Conservation (phyloP, 1,284 basidiomycete genomes). For the Trichosporon sp. region DNA sequence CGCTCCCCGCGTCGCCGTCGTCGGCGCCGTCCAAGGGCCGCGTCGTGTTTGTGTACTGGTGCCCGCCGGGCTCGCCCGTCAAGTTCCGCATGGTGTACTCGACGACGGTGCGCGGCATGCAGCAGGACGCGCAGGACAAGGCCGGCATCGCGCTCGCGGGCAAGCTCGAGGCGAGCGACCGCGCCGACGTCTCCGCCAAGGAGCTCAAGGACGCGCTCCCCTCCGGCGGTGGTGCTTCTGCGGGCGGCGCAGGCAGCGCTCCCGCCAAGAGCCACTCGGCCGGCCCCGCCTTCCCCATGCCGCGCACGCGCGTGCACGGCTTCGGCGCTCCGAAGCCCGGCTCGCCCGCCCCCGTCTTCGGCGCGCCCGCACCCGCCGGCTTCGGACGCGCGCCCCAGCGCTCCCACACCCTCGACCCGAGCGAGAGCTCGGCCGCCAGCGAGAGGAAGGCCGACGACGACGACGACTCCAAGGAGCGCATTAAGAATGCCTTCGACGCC, state of each 20-base stretch:
- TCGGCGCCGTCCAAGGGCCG: slow-evolving; percentile 31
- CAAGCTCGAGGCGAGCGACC: slow-evolving; percentile 73
- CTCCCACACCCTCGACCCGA: slow-evolving; percentile 24
- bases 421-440: slow-evolving; percentile 7
- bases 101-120: slow-evolving; percentile 60
- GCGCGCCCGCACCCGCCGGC: slow-evolving; percentile 16
- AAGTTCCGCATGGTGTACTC: slow-evolving; percentile 84
- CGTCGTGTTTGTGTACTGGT: slow-evolving; percentile 80
- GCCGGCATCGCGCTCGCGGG: slow-evolving; percentile 48
- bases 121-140: slow-evolving; percentile 57
- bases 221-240: slow-evolving; percentile 11
- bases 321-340: slow-evolving; percentile 3
- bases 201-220: slow-evolving; percentile 29
- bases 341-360: slow-evolving; percentile 20
- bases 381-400: slow-evolving; percentile 9
- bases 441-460: slow-evolving; percentile 28
- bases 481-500: slow-evolving; percentile 45
- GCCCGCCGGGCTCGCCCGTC: slow-evolving; percentile 70
- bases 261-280: slow-evolving; percentile 2
- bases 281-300: slow-evolving; percentile 9
- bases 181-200: slow-evolving; percentile 58
- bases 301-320: slow-evolving; percentile 6
- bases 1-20: background rate
- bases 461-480: slow-evolving; percentile 38
- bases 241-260: slow-evolving; percentile 3